Evolutionary conservation across 2,329 filamentous ascomycete genomes (phyloP).

Genomic region (Fusarium longipes): DNA sequence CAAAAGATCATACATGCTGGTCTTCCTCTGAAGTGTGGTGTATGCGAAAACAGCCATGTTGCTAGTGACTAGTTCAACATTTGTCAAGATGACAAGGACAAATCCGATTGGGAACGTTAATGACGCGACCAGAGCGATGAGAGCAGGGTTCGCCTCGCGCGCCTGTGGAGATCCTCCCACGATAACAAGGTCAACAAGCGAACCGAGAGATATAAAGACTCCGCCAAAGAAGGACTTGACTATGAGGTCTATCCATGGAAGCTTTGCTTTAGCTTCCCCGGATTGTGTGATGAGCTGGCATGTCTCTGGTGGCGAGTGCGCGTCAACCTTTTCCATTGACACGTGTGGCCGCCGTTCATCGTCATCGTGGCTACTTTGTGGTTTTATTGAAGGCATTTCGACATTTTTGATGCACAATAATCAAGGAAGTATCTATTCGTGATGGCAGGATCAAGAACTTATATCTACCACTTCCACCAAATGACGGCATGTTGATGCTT

Average conservation of each 20-base stretch:
- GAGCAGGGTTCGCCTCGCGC: neutral
- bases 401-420: neutral
- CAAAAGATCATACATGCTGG: neutral
- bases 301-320: neutral
- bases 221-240: neutral
- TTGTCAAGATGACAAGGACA: neutral
- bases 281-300: neutral
- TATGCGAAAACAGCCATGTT: neutral
- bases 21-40: neutral
- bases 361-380: neutral
- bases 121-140: neutral
- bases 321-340: neutral
- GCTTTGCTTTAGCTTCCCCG: neutral
- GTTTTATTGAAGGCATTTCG: neutral
- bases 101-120: neutral
- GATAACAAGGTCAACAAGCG: neutral
- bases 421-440: neutral
- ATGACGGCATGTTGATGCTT: neutral
- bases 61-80: neutral
- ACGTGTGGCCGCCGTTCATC: neutral
- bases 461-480: neutral
- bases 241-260: neutral
- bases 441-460: fast-evolving
- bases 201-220: fast-evolving
- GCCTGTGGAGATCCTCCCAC: fast-evolving